A percentile compares a stretch with the other conserved stretches of the same genome.
Evolutionary conservation across 768 basidiomycete species (phyloP).

Genomic region (Hortiboletus campestris): DNA sequence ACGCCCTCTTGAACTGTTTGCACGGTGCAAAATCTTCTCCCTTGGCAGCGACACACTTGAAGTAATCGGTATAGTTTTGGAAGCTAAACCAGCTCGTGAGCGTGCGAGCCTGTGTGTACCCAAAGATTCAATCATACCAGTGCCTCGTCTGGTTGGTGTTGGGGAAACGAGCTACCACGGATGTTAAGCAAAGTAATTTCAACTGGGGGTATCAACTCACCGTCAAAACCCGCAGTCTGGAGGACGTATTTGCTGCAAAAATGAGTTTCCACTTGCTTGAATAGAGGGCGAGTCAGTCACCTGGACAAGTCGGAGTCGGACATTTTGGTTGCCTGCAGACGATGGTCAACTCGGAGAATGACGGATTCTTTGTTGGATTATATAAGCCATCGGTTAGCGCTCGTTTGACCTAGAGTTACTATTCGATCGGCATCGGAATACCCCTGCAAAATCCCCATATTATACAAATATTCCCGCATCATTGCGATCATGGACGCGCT

Average conservation of each 20-base stretch:
- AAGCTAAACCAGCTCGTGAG: constrained; percentile 46
- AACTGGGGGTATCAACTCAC: constrained; percentile 36
- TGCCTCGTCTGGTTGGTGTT: constrained; percentile 94
- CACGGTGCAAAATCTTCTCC: constrained; percentile 98
- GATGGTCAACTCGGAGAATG: constrained; percentile 26
- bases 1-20: constrained; percentile 97
- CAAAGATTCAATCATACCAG: constrained; percentile 60
- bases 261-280: constrained; percentile 13
- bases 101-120: neutral
- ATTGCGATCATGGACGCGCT: constrained; percentile 74
- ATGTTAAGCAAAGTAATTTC: constrained; percentile 4
- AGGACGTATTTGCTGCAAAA: constrained; percentile 75
- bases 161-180: constrained; percentile 73
- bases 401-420: too few relatives aligned
- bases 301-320: constrained; percentile 59
- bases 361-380: constrained; percentile 38
- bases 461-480: neutral
- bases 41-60: constrained; percentile 95
- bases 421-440: neutral
- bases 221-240: constrained; percentile 95
- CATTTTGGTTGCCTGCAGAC: constrained; percentile 50
- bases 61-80: constrained; percentile 98
- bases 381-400: constrained; percentile 12
- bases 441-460: neutral
- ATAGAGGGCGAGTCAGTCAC: constrained; percentile 31